A percentile compares a stretch with the other conserved stretches of the same genome.
phyloP scores from a whole-genome alignment of 2,329 filamentous ascomycete genomes.

The Penicillium nordicum region DNA sequence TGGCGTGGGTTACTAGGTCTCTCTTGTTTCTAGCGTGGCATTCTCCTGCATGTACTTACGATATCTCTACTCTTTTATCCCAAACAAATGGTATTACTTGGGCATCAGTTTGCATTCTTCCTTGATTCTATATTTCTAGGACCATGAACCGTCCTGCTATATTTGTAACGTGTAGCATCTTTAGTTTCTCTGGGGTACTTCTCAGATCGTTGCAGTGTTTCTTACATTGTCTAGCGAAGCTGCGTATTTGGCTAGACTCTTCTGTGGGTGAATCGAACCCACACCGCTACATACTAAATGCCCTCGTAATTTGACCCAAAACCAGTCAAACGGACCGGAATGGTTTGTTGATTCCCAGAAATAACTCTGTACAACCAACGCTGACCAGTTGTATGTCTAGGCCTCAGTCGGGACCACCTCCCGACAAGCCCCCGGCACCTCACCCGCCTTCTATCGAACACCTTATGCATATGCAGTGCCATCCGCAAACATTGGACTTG shows the following conservation, averaged over 20 bases:
- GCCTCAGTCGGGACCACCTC: not conserved
- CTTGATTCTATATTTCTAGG: not conserved
- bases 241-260: not conserved
- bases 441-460: not conserved
- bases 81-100: conserved; percentile 2
- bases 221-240: not conserved
- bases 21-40: conserved; percentile 7
- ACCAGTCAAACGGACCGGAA: not conserved
- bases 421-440: not conserved
- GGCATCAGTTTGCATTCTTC: not conserved
- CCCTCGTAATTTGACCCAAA: not conserved
- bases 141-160: not conserved
- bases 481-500: not conserved
- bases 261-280: not conserved
- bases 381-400: not conserved
- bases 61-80: conserved; percentile 14
- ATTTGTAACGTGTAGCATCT: not conserved
- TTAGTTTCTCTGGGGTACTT: not conserved
- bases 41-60: conserved; percentile 21
- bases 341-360: too few species aligned
- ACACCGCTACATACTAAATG: not conserved
- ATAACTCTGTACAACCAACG: not conserved
- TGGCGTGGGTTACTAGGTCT: conserved; percentile 3
- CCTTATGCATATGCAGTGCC: not conserved
- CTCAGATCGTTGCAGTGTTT: too few species aligned